Evolutionary conservation across 164 flowering plant genomes (phyloP), one percentile per base, ranked within the genome.

Genomic region (Dillenia turbinata): DNA sequence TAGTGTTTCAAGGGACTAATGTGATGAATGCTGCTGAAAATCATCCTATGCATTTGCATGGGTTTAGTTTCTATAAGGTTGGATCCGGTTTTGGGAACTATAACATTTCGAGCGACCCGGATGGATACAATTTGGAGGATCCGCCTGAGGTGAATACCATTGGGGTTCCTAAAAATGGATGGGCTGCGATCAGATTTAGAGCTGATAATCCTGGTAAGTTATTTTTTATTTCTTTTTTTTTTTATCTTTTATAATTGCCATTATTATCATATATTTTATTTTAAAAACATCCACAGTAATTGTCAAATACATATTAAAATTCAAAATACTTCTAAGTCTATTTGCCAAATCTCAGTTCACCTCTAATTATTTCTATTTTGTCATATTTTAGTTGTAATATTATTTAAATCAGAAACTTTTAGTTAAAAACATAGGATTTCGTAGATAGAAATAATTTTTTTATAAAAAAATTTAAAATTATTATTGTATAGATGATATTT

Each of bases 1-100:
- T 72, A 10, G 60, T 64, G 8, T 64, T 72, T n/a, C 76, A 72
- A 11, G 71, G 69, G 14, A 72, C 76, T 11, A 72, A 60, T 48
- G 40, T 33, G 6, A 17, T 65, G 15, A n/a, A 65, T 17, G 56
- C 53, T 6, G 63, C 60, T 13, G 47, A 47, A 5, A 54, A 74
- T 47, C 78, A 66, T 53, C 64, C 69, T 0, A 66, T 66, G 43
- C 69, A 66, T 9, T 7, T 66, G 15, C 69, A 66, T 66, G 69
- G 69, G 10, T 59, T 59, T 45, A 65, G 62, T 49, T 65, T 65
- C 46, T 57, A 65, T 47, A 49, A 48, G 16, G 68, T 65, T 43
- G 66, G 60, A 5, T 47, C 22, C 47, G 66, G 66, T 8, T 47
- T 26, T 56, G 66, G 66, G n/a, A 64, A 48, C 10, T 64, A 47